A percentile compares a stretch with the other conserved stretches of the same genome.
These are phyloP conservation scores for Rhizophagus prolifer DNA, from an alignment of 192 early-diverging fungal species.

Conservation along the genomic window DNA sequence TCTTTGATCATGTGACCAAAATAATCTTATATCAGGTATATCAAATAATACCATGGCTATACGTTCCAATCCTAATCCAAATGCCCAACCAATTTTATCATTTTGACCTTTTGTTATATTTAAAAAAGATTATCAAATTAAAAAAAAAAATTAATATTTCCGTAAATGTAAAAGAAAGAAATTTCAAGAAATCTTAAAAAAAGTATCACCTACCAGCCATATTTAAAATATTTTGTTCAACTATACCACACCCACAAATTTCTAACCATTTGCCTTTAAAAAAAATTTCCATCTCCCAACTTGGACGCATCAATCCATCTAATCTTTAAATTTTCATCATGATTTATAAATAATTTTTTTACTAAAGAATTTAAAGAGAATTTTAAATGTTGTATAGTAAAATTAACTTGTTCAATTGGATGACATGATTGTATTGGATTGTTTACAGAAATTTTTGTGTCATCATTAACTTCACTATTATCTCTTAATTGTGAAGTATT, in stretches of 20 bases:
- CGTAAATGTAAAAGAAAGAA: no score
- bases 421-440: conserved; percentile 82
- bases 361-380: conserved; percentile 84
- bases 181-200: background rate
- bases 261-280: conserved; percentile 95
- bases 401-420: conserved; percentile 51
- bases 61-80: conserved; percentile 95
- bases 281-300: conserved; percentile 95
- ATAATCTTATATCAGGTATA: conserved; percentile 94
- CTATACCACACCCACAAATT: conserved; percentile 90
- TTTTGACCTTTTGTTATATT: conserved; percentile 44
- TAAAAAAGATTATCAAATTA: conserved; percentile 8
- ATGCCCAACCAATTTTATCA: conserved; percentile 93
- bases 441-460: conserved; percentile 50
- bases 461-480: conserved; percentile 30
- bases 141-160: background rate
- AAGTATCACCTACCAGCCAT: conserved; percentile 48
- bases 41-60: conserved; percentile 95
- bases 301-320: conserved; percentile 93
- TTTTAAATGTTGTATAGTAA: conserved; percentile 71
- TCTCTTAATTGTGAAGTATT: conserved; percentile 24
- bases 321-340: conserved; percentile 69
- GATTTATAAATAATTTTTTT: conserved; percentile 60
- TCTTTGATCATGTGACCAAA: conserved; percentile 88
- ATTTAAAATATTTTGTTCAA: conserved; percentile 81